Conservation (phyloP, 2,329 filamentous ascomycete species). For the Pleoardoris graminearum region DNA sequence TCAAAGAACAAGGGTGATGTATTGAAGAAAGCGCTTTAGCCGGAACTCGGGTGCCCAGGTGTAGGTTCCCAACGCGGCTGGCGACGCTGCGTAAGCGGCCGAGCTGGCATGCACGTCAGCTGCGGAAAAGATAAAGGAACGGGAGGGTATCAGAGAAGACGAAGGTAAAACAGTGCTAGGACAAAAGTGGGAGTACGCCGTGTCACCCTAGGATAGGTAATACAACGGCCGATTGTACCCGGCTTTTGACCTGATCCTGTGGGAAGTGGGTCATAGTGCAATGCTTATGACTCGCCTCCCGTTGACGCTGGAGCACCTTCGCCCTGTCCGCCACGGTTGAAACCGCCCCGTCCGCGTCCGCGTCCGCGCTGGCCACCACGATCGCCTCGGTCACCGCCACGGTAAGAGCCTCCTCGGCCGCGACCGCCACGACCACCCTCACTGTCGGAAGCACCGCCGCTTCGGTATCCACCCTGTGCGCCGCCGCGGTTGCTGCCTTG, state of each 20-base stretch:
- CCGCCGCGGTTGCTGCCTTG: conserved; percentile 67
- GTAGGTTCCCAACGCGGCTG: neutral
- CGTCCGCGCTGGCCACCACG: conserved; percentile 35
- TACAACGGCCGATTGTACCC: too few relatives aligned
- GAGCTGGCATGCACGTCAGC: conserved; percentile 21
- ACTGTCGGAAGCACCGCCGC: conserved; percentile 76
- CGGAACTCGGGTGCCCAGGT: conserved; percentile 4
- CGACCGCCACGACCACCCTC: conserved; percentile 67
- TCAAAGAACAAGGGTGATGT: conserved; percentile 17
- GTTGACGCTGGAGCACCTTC: conserved; percentile 41
- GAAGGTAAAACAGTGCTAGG: too few relatives aligned
- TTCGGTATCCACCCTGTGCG: conserved; percentile 72
- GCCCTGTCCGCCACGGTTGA: conserved; percentile 37
- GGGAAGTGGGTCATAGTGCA: conserved; percentile 12
- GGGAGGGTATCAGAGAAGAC: conserved; percentile 37
- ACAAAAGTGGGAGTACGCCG: too few relatives aligned
- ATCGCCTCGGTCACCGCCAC: conserved; percentile 57
- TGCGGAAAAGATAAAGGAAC: conserved; percentile 17
- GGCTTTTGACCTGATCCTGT: too few relatives aligned
- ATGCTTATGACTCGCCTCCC: conserved; percentile 44
- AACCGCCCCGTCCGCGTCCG: conserved; percentile 35
- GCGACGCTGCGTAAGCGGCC: neutral
- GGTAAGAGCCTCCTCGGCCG: conserved; percentile 51
- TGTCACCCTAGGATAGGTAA: too few relatives aligned
- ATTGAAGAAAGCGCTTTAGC: conserved; percentile 4